Base-by-base conservation (phyloP, 257 asterid species). In the Eucommia ulmoides region DNA sequence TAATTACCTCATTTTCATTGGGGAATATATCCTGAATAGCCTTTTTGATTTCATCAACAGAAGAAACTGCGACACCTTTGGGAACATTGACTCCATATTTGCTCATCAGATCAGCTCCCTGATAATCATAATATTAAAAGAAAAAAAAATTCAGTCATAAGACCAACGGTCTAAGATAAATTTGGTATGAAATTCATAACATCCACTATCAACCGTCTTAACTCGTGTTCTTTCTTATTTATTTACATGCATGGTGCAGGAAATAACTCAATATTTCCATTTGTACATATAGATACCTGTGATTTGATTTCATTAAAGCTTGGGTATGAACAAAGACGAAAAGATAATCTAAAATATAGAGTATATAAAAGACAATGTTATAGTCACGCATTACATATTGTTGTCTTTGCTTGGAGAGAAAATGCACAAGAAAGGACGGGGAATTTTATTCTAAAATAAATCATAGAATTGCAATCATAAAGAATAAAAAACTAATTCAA, bases 61-160 rank as follows among this genome's bases (percentile, higher is more conserved):
- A 78, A 49, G 75, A 74, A 70, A 74, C 78, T 20, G 93, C 96
- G 19, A 78, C 88, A 51, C 96, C 96, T 67, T 64, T 80, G 0
- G 96, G 96, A 20, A 87, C 96, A 55, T 87, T 87, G 63, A 87
- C 78, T 56, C 96, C 96, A 59, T 87, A 84, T 53, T 83, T 80
- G 45, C 81, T 45, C 96, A 87, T 87, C 87, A 87, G 64, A 45
- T 83, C 93, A 33, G 96, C 83, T 55, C 96, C 96, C 96, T 87
- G 60, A 61, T 20, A n/a, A 60, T 29, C 65, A 62, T 12, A 45
- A 44, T 22, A 51, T 15, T 24, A n/a, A n/a, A n/a, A n/a, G n/a
- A 1, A 19, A 26, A 45, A 45, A 41, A 7, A 23, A 21, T 22
- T 60, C 54, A 29, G 18, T 19, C 25, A 35, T 25, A 24, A 58